phyloP scores from a whole-genome alignment of 2,329 filamentous ascomycete genomes.

The Elsinoe fawcettii region DNA sequence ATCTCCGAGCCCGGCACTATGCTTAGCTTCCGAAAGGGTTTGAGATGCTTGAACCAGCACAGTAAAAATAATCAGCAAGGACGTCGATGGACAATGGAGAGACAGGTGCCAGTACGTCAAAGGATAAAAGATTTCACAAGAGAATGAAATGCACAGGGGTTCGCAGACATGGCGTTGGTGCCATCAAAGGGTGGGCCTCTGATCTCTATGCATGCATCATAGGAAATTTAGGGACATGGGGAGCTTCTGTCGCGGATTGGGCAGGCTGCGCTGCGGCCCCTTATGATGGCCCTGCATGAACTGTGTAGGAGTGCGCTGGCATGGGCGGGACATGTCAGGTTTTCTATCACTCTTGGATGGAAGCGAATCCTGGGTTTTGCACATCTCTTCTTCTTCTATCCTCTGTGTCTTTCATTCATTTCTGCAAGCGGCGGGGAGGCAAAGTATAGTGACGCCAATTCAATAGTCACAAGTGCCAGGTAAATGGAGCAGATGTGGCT shows the following conservation, averaged over 20 bases:
- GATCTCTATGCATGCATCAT: constrained; percentile 5
- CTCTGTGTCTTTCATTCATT: neutral
- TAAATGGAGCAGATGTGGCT: neutral
- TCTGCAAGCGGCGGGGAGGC: neutral
- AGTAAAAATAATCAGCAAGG: neutral
- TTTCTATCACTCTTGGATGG: neutral
- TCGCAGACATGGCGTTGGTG: neutral
- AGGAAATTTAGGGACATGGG: constrained; percentile 7
- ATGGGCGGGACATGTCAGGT: neutral
- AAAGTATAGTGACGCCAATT: neutral
- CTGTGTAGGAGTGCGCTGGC: neutral
- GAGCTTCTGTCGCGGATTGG: constrained; percentile 6
- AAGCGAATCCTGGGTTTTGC: too few relatives aligned
- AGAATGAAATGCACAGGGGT: neutral
- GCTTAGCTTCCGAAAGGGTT: constrained; percentile 6
- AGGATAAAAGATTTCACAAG: neutral
- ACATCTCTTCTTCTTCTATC: too few relatives aligned
- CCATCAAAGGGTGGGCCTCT: neutral
- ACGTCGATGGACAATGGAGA: neutral
- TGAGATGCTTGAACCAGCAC: neutral
- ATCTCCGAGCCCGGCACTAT: constrained; percentile 10
- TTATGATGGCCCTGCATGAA: constrained; percentile 2
- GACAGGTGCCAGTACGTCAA: neutral
- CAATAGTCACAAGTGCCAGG: neutral
- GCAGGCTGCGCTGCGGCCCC: neutral